These are phyloP conservation scores for Cyberlindnera mycetangii DNA, from an alignment of 805 yeast genomes.

Conservation along the genomic window DNA sequence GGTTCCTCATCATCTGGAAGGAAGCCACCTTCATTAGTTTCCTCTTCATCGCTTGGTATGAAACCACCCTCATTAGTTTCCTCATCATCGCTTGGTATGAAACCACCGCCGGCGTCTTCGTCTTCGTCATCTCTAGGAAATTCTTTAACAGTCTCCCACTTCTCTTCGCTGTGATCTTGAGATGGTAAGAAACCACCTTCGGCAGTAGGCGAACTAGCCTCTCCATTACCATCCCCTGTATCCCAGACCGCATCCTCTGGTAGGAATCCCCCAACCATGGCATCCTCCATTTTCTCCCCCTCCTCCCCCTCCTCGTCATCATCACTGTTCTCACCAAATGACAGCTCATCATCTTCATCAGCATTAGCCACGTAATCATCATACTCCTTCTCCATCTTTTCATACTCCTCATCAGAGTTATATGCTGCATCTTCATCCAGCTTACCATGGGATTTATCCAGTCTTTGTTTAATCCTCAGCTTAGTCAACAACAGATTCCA, in stretches of 20 bases:
- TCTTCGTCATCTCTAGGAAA: too few relatives aligned
- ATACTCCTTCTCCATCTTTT: slow-evolving; percentile 19
- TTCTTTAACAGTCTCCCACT: too few relatives aligned
- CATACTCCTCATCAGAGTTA: slow-evolving; percentile 16
- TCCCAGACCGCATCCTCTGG: slow-evolving; percentile 11
- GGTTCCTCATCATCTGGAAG: background rate
- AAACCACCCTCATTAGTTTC: too few relatives aligned
- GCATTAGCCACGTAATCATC: slow-evolving; percentile 22
- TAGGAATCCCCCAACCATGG: slow-evolving; percentile 11
- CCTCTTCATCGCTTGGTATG: background rate
- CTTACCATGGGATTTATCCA: slow-evolving; percentile 46
- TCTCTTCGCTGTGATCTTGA: too few relatives aligned
- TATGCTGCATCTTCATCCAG: slow-evolving; percentile 7
- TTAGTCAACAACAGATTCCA: slow-evolving; percentile 45
- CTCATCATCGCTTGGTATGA: background rate
- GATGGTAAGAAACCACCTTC: background rate
- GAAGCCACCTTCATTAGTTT: slow-evolving; percentile 1
- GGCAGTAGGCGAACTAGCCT: background rate
- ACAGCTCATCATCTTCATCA: slow-evolving; percentile 18
- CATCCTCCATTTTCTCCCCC: background rate
- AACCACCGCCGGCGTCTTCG: background rate
- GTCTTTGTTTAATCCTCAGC: slow-evolving; percentile 38
- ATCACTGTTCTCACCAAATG: background rate
- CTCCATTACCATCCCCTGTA: background rate
- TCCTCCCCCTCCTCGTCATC: background rate